Conservation (phyloP, 176 grass and related monocot genomes). For the Avena insularis region DNA sequence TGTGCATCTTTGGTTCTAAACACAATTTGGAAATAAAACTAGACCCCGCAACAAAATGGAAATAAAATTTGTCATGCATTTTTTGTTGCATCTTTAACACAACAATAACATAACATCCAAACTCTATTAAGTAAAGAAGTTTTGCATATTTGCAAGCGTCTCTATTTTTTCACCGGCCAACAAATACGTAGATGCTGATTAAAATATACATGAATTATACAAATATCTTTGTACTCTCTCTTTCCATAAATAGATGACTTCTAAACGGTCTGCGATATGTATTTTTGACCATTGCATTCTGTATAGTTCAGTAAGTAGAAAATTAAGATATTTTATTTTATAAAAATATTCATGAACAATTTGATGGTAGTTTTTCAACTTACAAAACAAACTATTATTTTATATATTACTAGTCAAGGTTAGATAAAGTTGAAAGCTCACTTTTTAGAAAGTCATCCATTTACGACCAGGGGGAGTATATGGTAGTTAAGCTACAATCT, state of each 20-base stretch:
- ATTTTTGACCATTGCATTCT: background rate
- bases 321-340: background rate
- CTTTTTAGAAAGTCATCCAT: background rate
- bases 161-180: background rate
- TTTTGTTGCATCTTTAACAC: background rate
- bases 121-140: background rate
- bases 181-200: background rate
- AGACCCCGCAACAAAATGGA: no score
- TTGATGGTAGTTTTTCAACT: background rate
- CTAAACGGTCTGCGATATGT: background rate
- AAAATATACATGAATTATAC: background rate
- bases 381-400: background rate
- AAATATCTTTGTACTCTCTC: background rate
- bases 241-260: background rate
- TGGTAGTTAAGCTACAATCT: background rate
- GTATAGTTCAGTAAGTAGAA: background rate
- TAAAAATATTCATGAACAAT: background rate
- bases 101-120: background rate
- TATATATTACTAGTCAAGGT: background rate
- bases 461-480: background rate
- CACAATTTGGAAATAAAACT: background rate
- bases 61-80: no score
- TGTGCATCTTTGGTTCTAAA: background rate
- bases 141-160: background rate
- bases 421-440: background rate